phyloP scores from a whole-genome alignment of 768 basidiomycete species.

The Tulasnella sp. region DNA sequence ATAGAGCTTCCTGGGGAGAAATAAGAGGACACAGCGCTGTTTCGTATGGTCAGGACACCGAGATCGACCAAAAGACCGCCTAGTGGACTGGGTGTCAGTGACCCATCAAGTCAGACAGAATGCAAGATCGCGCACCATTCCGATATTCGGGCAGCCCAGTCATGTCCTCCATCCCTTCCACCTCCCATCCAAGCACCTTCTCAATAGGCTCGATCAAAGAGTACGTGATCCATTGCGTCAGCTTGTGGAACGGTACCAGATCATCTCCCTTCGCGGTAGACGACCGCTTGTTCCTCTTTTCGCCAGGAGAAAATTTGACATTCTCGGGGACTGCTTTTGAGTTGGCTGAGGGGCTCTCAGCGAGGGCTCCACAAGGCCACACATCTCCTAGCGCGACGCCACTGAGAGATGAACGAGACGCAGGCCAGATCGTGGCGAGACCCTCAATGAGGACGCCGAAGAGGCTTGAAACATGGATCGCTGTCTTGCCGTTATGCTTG shows the following conservation, averaged over 20 bases:
- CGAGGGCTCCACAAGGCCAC: conserved; percentile 66
- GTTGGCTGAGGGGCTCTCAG: conserved; percentile 21
- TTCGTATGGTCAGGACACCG: conserved; percentile 61
- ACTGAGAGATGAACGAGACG: conserved; percentile 51
- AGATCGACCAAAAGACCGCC: conserved; percentile 84
- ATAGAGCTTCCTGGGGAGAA: conserved; percentile 40
- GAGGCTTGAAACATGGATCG: conserved; percentile 59
- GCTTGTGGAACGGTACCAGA: conserved; percentile 90
- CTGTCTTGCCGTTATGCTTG: conserved; percentile 30
- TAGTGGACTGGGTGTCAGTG: conserved; percentile 23
- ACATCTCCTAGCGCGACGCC: conserved; percentile 79
- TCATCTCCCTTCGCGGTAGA: conserved; percentile 42
- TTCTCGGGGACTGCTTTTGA: conserved; percentile 14
- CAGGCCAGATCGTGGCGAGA: conserved; percentile 82
- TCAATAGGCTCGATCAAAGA: conserved; percentile 78
- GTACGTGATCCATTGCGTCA: conserved; percentile 90
- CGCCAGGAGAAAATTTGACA: conserved; percentile 18
- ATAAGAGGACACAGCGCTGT: conserved; percentile 34
- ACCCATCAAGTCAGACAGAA: too few relatives aligned
- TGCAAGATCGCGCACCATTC: conserved; percentile 46
- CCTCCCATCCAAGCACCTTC: conserved; percentile 61
- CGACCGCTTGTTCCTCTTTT: conserved; percentile 1
- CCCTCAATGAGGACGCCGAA: conserved; percentile 78
- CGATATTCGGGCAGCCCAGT: conserved; percentile 94
- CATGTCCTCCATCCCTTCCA: conserved; percentile 74